phyloP scores from a whole-genome alignment of 345 rosid species.

The Punica granatum region DNA sequence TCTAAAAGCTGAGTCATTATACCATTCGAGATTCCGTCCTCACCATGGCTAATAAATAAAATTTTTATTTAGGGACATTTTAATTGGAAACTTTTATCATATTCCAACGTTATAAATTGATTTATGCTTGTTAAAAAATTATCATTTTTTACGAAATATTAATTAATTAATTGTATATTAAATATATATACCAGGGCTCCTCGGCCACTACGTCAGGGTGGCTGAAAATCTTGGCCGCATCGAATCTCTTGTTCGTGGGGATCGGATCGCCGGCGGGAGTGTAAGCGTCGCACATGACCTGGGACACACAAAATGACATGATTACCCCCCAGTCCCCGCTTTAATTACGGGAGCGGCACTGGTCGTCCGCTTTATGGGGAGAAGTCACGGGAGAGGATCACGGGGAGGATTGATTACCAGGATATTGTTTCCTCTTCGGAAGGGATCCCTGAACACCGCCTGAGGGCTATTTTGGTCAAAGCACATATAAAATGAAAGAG shows the following conservation, averaged over 20 bases:
- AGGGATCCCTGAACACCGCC: slow-evolving; percentile 69
- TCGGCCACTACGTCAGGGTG: slow-evolving; percentile 46
- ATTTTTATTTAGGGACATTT: no score
- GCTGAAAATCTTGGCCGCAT: slow-evolving; percentile 57
- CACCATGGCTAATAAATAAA: no score
- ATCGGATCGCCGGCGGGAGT: slow-evolving; percentile 65
- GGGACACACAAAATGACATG: not conserved
- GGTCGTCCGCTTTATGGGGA: no score
- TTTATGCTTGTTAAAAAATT: no score
- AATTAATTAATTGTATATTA: not conserved
- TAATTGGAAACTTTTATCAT: no score
- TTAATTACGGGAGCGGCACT: no score
- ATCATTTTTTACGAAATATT: not conserved
- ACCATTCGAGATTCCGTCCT: no score
- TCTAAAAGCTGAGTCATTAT: no score
- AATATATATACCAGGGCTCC: slow-evolving; percentile 55
- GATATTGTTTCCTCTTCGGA: slow-evolving; percentile 67
- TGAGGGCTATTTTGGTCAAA: slow-evolving; percentile 35
- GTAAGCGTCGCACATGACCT: slow-evolving; percentile 78
- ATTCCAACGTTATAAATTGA: no score
- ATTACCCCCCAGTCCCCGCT: not conserved
- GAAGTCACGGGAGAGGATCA: not conserved
- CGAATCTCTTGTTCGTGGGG: slow-evolving; percentile 54
- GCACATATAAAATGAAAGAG: not conserved
- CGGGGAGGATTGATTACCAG: slow-evolving; percentile 32